Conservation (phyloP, 805 yeast species). For the Jamesozyma jinghongensis region DNA sequence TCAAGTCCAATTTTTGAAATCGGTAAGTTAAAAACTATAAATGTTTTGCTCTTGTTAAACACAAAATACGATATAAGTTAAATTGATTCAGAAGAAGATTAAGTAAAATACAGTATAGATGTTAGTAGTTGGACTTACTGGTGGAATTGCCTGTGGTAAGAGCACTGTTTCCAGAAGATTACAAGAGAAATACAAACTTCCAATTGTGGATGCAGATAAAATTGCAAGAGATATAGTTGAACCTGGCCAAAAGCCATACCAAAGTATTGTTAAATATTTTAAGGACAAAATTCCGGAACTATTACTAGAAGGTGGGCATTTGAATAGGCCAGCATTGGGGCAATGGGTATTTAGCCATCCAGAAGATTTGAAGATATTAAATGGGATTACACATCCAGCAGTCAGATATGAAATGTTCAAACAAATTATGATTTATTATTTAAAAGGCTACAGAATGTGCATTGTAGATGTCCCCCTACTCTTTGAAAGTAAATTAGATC, state of each 20-base stretch:
- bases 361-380: conserved; percentile 49
- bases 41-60: background rate
- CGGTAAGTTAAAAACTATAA: background rate
- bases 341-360: conserved; percentile 64
- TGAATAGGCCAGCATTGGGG: conserved; percentile 70
- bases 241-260: conserved; percentile 70
- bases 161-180: conserved; percentile 72
- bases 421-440: conserved; percentile 49
- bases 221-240: conserved; percentile 80
- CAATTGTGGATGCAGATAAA: conserved; percentile 80
- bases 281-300: conserved; percentile 43
- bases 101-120: conserved; percentile 22
- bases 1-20: background rate
- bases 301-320: conserved; percentile 32
- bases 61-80: too few species aligned
- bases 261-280: conserved; percentile 55
- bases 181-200: conserved; percentile 39
- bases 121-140: conserved; percentile 93
- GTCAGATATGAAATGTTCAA: conserved; percentile 54
- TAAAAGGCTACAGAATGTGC: conserved; percentile 49
- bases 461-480: conserved; percentile 84
- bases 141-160: conserved; percentile 96
- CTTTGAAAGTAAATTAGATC: conserved; percentile 69
- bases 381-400: conserved; percentile 80
- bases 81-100: background rate